Evolutionary conservation across 208 protist species (phyloP).

Genomic region (Trypanosoma vivax): DNA sequence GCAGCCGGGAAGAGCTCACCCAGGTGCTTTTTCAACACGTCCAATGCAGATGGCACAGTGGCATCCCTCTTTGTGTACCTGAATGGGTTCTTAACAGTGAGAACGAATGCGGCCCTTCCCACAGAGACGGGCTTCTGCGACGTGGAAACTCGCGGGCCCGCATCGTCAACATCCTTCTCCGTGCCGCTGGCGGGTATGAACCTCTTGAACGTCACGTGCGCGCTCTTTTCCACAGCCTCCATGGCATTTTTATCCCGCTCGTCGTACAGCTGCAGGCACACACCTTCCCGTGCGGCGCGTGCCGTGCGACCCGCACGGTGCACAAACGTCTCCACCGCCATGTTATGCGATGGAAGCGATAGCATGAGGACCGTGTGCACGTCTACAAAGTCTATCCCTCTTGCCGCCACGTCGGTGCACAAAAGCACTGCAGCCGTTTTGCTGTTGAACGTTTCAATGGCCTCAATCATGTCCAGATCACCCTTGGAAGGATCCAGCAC

Average conservation of each 20-base stretch:
- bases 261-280: conserved; percentile 87
- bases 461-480: conserved; percentile 67
- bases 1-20: conserved; percentile 27
- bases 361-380: conserved; percentile 96
- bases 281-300: conserved; percentile 75
- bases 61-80: conserved; percentile 41
- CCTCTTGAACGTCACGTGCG: conserved; percentile 57
- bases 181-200: conserved; percentile 16
- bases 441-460: conserved; percentile 82
- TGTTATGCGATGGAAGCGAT: conserved; percentile 77
- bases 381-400: conserved; percentile 92
- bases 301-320: conserved; percentile 95
- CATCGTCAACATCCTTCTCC: conserved; percentile 1
- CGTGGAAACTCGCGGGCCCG: neutral
- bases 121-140: too few species aligned
- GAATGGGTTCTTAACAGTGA: conserved; percentile 72
- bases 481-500: conserved; percentile 37
- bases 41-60: conserved; percentile 45
- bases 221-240: conserved; percentile 52
- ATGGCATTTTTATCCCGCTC: conserved; percentile 28
- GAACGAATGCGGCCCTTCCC: conserved; percentile 18
- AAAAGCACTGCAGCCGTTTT: conserved; percentile 80
- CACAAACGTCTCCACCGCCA: conserved; percentile 92
- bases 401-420: conserved; percentile 92
- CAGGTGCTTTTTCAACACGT: conserved; percentile 53